Conservation (phyloP, 495 filamentous ascomycete genomes). For the Neurospora sp. region DNA sequence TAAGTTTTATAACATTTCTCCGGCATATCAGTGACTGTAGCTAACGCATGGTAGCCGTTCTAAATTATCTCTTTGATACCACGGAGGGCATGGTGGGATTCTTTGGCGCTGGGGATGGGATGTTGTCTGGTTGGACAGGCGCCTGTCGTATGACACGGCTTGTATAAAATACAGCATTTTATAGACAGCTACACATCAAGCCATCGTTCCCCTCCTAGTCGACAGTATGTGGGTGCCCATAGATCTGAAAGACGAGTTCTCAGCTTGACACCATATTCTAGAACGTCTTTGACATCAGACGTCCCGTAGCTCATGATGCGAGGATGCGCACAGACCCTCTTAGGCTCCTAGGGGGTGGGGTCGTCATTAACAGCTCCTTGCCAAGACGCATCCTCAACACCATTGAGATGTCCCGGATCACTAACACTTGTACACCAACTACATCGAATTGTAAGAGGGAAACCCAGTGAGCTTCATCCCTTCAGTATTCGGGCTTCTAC, state of each 20-base stretch:
- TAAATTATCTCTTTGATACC: conserved; percentile 16
- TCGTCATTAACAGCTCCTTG: background rate
- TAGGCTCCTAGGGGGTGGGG: background rate
- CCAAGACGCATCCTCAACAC: background rate
- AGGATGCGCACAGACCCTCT: background rate
- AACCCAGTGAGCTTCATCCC: too few relatives aligned
- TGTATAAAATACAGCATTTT: conserved; percentile 13
- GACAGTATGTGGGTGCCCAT: background rate
- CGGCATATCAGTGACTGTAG: background rate
- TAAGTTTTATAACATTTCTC: conserved; percentile 15
- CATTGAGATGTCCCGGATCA: background rate
- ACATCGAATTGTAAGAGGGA: background rate
- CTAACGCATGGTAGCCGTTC: conserved; percentile 29
- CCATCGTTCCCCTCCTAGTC: background rate
- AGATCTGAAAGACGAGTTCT: background rate
- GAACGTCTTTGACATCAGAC: background rate
- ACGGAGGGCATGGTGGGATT: background rate
- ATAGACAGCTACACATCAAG: conserved; percentile 10
- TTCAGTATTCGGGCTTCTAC: too few relatives aligned
- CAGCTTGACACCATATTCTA: background rate
- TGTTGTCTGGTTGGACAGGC: background rate
- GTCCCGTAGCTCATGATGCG: background rate
- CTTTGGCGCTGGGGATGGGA: conserved; percentile 1
- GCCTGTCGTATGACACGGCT: conserved; percentile 1
- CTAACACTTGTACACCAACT: background rate